Base-by-base conservation (phyloP, 768 basidiomycete genomes). In the Suillus decipiens region DNA sequence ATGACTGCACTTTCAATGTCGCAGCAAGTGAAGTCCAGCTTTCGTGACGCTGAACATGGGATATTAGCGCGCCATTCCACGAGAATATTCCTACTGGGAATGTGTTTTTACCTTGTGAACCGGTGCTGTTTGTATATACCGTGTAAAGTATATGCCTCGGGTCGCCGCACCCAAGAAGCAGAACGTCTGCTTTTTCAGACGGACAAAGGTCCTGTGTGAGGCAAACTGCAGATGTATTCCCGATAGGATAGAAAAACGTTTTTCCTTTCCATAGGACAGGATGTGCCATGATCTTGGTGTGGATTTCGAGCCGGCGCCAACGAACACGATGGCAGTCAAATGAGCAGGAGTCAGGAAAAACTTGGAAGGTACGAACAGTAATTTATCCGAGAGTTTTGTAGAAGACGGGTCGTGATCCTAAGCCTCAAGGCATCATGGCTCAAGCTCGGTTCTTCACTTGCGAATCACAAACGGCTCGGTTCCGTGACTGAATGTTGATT, bases 151-250 rank as follows among this genome's bases (percentile, higher is more conserved):
- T 79, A 60, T 79, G 84, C 34, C 85, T 74, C 12, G 82, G 81
- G 66, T 88, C 87, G 17, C 86, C 86, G 66, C 85, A 87, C 28
- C 81, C 86, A 34, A 86, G 74, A 19, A 86, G 77, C 4, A 88
- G 75, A 31, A 86, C 69, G n/a, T 79, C 70, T 7, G 82, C 84
- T n/a, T 71, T 59, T 59, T 78, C 70, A 64, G 84, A 84, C 0
- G 81, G 80, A 62, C 82, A 71, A 6, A 88, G 69, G 45, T 80
- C 76, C 60, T 81, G 73, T 3, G 82, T 81, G 15, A 88, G 72
- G 51, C 75, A 81, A 5, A 82, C 72, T 5, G 87, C 81, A 5
- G 84, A 77, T 0, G 86, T 87, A 67, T 87, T 87, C 39, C 87
- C 86, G 15, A 86, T 74, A 2, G 86, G 81, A 70, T 87, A 87